Evolutionary conservation across 2,329 filamentous ascomycete genomes (phyloP), one percentile per base, ranked within the genome.

Genomic region (Penicillium sp.): DNA sequence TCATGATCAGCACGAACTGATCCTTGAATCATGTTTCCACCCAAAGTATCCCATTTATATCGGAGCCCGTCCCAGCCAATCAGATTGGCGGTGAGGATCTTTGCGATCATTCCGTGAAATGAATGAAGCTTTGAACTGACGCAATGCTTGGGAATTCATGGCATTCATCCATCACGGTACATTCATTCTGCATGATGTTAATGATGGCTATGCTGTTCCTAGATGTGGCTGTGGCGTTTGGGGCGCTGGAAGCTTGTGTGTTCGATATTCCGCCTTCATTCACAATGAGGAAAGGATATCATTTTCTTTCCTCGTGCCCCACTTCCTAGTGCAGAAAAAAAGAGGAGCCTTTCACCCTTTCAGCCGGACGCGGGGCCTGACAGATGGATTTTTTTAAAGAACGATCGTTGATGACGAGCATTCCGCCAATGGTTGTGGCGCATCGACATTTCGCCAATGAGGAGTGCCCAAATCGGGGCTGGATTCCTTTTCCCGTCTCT

Each of bases 1-100:
- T 31, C 10, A 14, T 29, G 42, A 33, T 45, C 42, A 5, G 24
- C 42, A 9, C 18, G 16, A 29, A 45, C 28, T 45, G 26, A 45
- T 31, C 28, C n/a, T 31, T 21, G 42, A 44, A 8, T 44, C 40
- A 45, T 44, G 42, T 31, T 43, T n/a, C 42, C 42, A 21, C 28
- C 18, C 40, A 29, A 43, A 14, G 3, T 24, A 31, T 45, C 18
- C 42, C 28, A 7, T 3, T 5, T 31, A 29, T 21, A 9, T 45
- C 42, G 42, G 42, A 45, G 26, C 6, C 8, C 18, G 10, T 11
- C 16, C 42, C 42, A 23, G 28, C 42, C 42, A 45, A 45, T 45
- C 7, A 45, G 11, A 31, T 21, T 14, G 18, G 26, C 42, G 24
- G 26, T 31, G 42, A 31, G 11, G 26, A 45, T 45, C 42, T 45